These are phyloP conservation scores for Knoxia roxburghii DNA, from an alignment of 257 asterid genomes.

Conservation along the genomic window DNA sequence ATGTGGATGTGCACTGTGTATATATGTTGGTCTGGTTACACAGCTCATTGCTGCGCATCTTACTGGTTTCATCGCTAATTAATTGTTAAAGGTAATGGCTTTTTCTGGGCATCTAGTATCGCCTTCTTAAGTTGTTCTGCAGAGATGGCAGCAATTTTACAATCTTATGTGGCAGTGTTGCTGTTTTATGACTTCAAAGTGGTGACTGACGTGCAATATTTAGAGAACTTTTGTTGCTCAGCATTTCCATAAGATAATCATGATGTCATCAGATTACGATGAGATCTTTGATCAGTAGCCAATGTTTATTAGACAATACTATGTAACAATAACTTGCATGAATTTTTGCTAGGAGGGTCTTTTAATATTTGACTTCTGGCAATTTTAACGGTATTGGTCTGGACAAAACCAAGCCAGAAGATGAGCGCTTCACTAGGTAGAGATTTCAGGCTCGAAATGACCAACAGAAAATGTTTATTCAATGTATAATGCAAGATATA, in stretches of 20 bases:
- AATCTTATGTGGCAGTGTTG: background rate
- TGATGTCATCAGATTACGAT: background rate
- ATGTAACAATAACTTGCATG: background rate
- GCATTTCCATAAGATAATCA: too few species aligned
- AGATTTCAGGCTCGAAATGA: conserved; percentile 1
- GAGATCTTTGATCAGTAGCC: background rate
- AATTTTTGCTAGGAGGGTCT: background rate
- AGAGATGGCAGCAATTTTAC: background rate
- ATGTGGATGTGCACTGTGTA: background rate
- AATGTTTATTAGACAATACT: background rate
- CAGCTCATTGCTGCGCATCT: background rate
- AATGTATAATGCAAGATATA: background rate
- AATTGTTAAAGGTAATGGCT: background rate
- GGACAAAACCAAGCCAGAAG: conserved; percentile 16
- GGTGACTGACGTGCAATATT: too few species aligned
- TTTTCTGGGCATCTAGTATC: background rate
- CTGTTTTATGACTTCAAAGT: background rate
- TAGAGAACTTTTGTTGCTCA: background rate
- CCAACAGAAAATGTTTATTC: conserved; percentile 1
- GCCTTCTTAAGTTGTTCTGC: background rate
- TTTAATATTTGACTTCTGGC: conserved; percentile 5
- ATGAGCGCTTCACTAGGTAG: conserved; percentile 1
- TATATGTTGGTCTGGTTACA: background rate
- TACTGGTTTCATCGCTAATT: background rate
- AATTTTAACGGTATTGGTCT: conserved; percentile 11